Percentiles rank a stretch among this genome's conserved stretches.
These are phyloP conservation scores for Moesziomyces parantarcticus DNA, from an alignment of 1,284 basidiomycete species.

Conservation along the genomic window DNA sequence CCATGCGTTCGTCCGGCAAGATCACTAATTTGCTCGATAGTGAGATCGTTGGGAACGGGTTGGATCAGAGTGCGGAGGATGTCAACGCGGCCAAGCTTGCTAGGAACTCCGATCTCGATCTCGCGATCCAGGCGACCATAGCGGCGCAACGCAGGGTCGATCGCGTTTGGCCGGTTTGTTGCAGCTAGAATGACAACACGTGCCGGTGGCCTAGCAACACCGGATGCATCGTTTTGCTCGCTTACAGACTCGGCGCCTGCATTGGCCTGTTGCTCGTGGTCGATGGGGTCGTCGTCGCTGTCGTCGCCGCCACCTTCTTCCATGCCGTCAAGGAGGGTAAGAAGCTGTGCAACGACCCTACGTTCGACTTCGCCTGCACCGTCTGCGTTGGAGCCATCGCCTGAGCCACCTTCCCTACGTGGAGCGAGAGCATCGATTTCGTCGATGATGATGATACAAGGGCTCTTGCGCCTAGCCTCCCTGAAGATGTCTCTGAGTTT, in stretches of 20 bases:
- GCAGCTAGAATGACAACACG: constrained; percentile 95
- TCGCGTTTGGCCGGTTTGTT: constrained; percentile 95
- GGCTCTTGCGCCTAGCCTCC: constrained; percentile 81
- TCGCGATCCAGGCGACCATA: constrained; percentile 96
- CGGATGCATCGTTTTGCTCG: background rate
- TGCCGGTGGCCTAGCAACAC: background rate
- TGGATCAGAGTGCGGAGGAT: constrained; percentile 85
- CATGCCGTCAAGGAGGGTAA: constrained; percentile 96
- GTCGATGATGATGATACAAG: constrained; percentile 88
- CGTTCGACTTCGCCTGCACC: constrained; percentile 84
- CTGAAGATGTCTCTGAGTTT: constrained; percentile 88
- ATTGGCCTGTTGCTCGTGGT: background rate
- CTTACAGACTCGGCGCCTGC: no score
- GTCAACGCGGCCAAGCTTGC: constrained; percentile 80
- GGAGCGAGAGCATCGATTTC: constrained; percentile 97
- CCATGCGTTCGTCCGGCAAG: constrained; percentile 88
- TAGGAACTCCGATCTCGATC: constrained; percentile 96
- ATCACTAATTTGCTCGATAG: constrained; percentile 74
- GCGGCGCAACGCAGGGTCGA: constrained; percentile 92
- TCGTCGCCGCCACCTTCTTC: constrained; percentile 49
- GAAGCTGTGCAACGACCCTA: constrained; percentile 90
- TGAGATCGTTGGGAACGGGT: constrained; percentile 81
- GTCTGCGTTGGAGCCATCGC: constrained; percentile 74
- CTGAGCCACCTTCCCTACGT: constrained; percentile 83
- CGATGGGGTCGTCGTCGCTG: background rate